Evolutionary conservation across 345 rosid genomes (phyloP), one percentile per base, ranked within the genome.

Genomic region (Brassica cretica): DNA sequence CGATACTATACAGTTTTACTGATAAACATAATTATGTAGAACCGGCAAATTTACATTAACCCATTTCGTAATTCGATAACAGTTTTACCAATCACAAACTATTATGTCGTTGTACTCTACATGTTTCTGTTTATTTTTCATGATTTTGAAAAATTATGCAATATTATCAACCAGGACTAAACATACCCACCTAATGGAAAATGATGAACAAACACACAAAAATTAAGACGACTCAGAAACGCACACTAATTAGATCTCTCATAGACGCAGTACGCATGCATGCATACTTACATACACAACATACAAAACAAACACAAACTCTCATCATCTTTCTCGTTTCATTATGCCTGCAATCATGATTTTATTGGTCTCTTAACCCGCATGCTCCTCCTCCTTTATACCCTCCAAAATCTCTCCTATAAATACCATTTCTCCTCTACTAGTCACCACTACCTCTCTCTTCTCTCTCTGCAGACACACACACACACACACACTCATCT

Each of bases 321-420:
- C 78, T 84, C 86, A 85, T 83, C 84, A 87, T 88, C 89, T 83
- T 86, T 82, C 85, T 90, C 86, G 83, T 84, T 85, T 88, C 91
- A 95, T 92, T 89, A 94, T 91, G 93, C 89, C 84, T 84, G 81
- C 91, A 90, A 96, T 96, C 89, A 96, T 96, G 92, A 89, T 88
- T 88, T 66, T 91, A 87, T 88, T 87, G 96, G 97, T 91, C 88
- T 92, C 94, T 90, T 86, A 90, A 86, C 89, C 97, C 94, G 96
- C 99, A 93, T 93, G 99, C 98, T 88, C 89, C 62, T 72, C 59
- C 82, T 74, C 56, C 82, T 30, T 71, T 68, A 84, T 59, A 58
- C 5, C 75, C 80, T 85, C 25, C 85, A 75, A 68, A 29, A 64
- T 33, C 76, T 68, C 84, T 68, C 84, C 83, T 85, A 85, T 82